These are phyloP conservation scores for Asclepias syriaca DNA, from an alignment of 257 asterid genomes.

Conservation along the genomic window DNA sequence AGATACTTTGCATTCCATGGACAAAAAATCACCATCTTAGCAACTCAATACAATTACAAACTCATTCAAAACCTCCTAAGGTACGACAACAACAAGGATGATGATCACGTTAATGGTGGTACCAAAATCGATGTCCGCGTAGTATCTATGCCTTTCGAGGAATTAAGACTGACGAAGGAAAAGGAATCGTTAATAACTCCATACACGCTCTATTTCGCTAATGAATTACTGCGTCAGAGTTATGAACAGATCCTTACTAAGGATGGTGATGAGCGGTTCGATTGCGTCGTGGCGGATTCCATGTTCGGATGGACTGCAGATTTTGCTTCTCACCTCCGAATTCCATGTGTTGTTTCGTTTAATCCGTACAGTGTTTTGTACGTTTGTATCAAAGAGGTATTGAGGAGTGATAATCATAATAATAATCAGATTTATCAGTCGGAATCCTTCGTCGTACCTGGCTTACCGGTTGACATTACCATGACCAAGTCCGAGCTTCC, in stretches of 20 bases:
- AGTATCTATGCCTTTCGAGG: neutral
- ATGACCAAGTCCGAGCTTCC: neutral
- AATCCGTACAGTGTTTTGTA: neutral
- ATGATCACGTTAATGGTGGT: too few relatives aligned
- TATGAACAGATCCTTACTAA: neutral
- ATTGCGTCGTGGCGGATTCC: neutral
- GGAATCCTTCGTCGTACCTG: neutral
- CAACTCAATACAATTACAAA: neutral
- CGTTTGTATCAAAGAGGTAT: neutral
- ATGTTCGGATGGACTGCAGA: neutral
- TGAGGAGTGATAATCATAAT: neutral
- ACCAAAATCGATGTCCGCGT: neutral
- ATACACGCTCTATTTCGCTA: constrained; percentile 6
- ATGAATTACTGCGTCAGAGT: neutral
- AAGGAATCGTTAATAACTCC: neutral
- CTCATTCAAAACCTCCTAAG: neutral
- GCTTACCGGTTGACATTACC: neutral
- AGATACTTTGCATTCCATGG: constrained; percentile 3
- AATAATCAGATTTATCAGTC: neutral
- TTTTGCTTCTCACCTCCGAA: neutral
- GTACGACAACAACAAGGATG: too few relatives aligned
- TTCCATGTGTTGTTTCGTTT: neutral
- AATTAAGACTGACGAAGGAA: constrained; percentile 12
- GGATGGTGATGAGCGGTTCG: neutral
- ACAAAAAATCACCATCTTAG: neutral